Percentiles rank a stretch among this genome's conserved stretches.
Conservation (phyloP, 2,329 filamentous ascomycete genomes). For the Diaporthe sp. region DNA sequence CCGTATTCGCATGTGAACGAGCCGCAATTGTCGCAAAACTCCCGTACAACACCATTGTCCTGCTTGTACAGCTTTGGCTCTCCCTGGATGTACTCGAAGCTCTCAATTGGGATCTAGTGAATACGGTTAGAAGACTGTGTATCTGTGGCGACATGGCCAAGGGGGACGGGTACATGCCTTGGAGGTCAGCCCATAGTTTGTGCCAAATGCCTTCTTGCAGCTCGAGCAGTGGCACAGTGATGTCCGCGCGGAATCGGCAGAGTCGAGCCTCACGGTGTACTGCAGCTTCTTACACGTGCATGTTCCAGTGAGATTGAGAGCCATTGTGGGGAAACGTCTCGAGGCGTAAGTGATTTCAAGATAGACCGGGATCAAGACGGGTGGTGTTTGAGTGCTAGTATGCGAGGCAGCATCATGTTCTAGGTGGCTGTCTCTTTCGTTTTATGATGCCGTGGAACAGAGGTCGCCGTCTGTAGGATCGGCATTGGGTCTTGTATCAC, state of each 20-base stretch:
- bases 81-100: slow-evolving; percentile 48
- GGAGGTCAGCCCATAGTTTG: slow-evolving; percentile 52
- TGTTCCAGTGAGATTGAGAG: slow-evolving; percentile 41
- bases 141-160: neutral
- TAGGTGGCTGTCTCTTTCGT: neutral
- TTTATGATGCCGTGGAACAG: neutral
- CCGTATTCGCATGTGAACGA: slow-evolving; percentile 53
- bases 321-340: slow-evolving; percentile 30
- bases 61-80: slow-evolving; percentile 49
- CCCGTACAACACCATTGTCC: slow-evolving; percentile 51
- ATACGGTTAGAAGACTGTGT: slow-evolving; percentile 39
- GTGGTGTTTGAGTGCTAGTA: neutral
- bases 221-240: slow-evolving; percentile 53
- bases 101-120: slow-evolving; percentile 46
- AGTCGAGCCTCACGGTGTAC: slow-evolving; percentile 48
- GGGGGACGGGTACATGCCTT: slow-evolving; percentile 41
- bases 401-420: neutral
- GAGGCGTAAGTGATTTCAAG: neutral
- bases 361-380: neutral
- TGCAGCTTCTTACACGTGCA: slow-evolving; percentile 47
- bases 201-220: slow-evolving; percentile 52
- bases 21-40: slow-evolving; percentile 51
- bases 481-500: neutral
- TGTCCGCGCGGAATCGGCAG: slow-evolving; percentile 48
- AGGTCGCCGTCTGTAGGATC: neutral